Conservation (phyloP, 73 alveolate species). For the Symbiodinium pilosum region DNA sequence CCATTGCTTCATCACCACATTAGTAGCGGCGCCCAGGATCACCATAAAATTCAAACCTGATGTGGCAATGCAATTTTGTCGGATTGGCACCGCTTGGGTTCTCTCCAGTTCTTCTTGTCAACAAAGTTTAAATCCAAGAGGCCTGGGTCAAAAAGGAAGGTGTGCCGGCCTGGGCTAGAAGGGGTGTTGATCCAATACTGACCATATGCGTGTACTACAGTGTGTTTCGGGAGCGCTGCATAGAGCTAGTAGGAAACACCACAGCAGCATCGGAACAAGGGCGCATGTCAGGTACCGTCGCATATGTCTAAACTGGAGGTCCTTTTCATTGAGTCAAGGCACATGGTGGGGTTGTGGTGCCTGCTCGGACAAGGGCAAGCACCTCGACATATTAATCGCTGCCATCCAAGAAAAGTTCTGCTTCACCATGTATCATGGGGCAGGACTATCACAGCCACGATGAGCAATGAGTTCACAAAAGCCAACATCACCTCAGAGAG, state of each 20-base stretch:
- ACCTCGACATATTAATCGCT: neutral
- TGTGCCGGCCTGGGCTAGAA: slow-evolving; percentile 45
- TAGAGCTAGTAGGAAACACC: too few relatives aligned
- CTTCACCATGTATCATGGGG: neutral
- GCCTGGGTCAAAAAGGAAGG: slow-evolving; percentile 73
- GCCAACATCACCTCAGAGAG: slow-evolving; percentile 21
- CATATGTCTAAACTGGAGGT: neutral
- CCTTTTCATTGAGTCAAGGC: neutral
- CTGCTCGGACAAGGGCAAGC: neutral
- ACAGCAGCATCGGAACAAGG: neutral
- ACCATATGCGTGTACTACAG: too few relatives aligned
- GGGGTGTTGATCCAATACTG: too few relatives aligned
- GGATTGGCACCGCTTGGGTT: neutral
- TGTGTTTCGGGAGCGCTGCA: too few relatives aligned
- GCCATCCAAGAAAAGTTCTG: neutral
- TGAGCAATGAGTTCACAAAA: slow-evolving; percentile 73
- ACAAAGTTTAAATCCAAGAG: neutral
- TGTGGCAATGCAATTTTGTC: too few relatives aligned
- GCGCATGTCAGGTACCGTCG: neutral
- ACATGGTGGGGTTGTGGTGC: neutral
- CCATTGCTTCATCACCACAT: neutral
- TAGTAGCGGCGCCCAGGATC: slow-evolving; percentile 74
- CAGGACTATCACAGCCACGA: slow-evolving; percentile 72
- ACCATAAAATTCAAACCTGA: slow-evolving; percentile 33
- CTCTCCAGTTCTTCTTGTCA: neutral